A percentile compares a stretch with the other conserved stretches of the same genome.
phyloP scores from a whole-genome alignment of 176 grass and related monocot species.

The Triticum dicoccoides region DNA sequence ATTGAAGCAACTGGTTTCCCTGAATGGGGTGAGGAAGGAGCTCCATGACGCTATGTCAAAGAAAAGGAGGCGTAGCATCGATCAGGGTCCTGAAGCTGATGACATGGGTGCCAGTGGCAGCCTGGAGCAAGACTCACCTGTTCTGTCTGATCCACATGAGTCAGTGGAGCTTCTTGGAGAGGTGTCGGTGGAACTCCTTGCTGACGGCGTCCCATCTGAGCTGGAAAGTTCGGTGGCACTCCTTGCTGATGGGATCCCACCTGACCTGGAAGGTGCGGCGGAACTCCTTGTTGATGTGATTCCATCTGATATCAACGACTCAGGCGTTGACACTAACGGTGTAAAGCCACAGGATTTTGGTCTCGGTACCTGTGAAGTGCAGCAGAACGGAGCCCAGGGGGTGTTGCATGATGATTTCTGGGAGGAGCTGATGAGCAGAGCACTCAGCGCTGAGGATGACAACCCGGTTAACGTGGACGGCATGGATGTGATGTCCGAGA shows the following conservation, averaged over 20 bases:
- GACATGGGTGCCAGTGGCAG: slow-evolving; percentile 32
- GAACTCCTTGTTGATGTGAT: slow-evolving; percentile 16
- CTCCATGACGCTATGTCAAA: slow-evolving; percentile 73
- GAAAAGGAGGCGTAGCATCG: slow-evolving; percentile 64
- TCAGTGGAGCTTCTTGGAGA: slow-evolving; percentile 11
- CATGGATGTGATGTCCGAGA: slow-evolving; percentile 53
- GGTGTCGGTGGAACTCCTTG: background rate
- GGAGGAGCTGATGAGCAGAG: slow-evolving; percentile 62
- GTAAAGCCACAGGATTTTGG: background rate
- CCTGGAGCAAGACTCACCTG: slow-evolving; percentile 28
- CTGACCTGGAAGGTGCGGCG: background rate
- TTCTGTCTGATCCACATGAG: slow-evolving; percentile 32
- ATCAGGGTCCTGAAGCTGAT: slow-evolving; percentile 41
- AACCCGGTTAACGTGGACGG: slow-evolving; percentile 28
- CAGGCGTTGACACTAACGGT: background rate
- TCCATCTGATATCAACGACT: slow-evolving; percentile 6
- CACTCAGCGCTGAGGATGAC: slow-evolving; percentile 31
- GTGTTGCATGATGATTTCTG: slow-evolving; percentile 73
- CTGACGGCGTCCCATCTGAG: background rate
- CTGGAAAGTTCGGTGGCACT: background rate
- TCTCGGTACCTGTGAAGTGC: background rate
- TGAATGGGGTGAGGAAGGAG: slow-evolving; percentile 67
- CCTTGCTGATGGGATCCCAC: background rate
- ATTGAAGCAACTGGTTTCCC: slow-evolving; percentile 56
- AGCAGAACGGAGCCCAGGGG: slow-evolving; percentile 25